phyloP scores from a whole-genome alignment of 1,284 basidiomycete species.

The Leucoagaricus sp. region DNA sequence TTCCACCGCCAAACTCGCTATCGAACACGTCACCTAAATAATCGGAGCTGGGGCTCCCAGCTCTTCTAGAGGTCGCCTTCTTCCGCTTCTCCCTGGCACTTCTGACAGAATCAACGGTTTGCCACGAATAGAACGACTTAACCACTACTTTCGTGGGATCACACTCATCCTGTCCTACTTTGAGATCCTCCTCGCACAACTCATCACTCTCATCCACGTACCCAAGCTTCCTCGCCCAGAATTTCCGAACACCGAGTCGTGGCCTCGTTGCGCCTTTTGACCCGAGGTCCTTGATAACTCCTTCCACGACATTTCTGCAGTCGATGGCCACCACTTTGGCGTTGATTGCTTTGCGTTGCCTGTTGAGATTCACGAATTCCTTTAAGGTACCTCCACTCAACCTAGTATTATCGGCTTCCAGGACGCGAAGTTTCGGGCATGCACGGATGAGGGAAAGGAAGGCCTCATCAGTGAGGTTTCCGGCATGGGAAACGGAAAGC shows the following conservation, averaged over 20 bases:
- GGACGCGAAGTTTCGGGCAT: slow-evolving; percentile 61
- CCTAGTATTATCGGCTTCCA: slow-evolving; percentile 82
- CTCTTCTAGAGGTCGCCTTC: slow-evolving; percentile 43
- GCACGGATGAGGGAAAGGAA: slow-evolving; percentile 63
- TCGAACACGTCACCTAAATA: slow-evolving; percentile 29
- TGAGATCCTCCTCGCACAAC: slow-evolving; percentile 49
- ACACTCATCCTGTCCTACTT: slow-evolving; percentile 75
- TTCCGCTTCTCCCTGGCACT: slow-evolving; percentile 62
- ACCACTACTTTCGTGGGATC: slow-evolving; percentile 70
- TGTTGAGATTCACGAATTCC: slow-evolving; percentile 64
- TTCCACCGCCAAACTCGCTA: slow-evolving; percentile 20
- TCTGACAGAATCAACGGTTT: slow-evolving; percentile 74
- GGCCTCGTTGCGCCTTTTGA: slow-evolving; percentile 53
- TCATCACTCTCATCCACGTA: slow-evolving; percentile 71
- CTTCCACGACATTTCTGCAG: slow-evolving; percentile 70
- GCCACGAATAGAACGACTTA: slow-evolving; percentile 88
- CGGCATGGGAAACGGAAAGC: slow-evolving; percentile 72
- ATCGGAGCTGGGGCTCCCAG: slow-evolving; percentile 31
- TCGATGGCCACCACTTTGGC: slow-evolving; percentile 72
- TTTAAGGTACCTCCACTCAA: slow-evolving; percentile 64
- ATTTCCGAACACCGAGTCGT: slow-evolving; percentile 70
- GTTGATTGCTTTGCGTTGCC: slow-evolving; percentile 48
- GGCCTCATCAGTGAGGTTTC: slow-evolving; percentile 61
- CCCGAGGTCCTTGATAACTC: slow-evolving; percentile 57
- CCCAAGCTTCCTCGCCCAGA: slow-evolving; percentile 62